Conservation (phyloP, 2,329 filamentous ascomycete genomes). For the Diaporthe capsici region DNA sequence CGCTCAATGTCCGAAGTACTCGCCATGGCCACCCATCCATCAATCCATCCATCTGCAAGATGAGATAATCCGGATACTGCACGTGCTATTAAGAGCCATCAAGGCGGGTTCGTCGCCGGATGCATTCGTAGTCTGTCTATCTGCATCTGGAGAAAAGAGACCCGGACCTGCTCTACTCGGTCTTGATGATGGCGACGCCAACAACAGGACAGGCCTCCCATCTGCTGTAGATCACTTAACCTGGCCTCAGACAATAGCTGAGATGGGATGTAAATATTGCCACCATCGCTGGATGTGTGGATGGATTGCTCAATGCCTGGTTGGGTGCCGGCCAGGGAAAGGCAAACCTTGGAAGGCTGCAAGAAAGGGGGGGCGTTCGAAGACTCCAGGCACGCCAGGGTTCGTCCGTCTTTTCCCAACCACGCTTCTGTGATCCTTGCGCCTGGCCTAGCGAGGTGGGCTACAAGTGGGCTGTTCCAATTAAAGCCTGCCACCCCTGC, state of each 20-base stretch:
- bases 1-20: background rate
- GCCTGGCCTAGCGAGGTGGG: constrained; percentile 21
- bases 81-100: background rate
- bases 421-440: constrained; percentile 24
- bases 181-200: background rate
- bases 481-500: constrained; percentile 42
- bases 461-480: constrained; percentile 36
- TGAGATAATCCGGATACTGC: background rate
- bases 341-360: constrained; percentile 1
- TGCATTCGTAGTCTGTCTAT: background rate
- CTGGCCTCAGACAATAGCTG: background rate
- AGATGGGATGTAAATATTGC: background rate
- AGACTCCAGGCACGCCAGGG: constrained; percentile 21
- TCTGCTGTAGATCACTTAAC: background rate
- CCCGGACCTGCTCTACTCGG: background rate
- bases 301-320: background rate
- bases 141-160: background rate
- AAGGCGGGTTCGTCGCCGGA: background rate
- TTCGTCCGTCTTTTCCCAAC: constrained; percentile 27
- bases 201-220: constrained; percentile 22
- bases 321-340: constrained; percentile 5
- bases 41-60: constrained; percentile 10
- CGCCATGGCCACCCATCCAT: background rate
- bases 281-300: background rate
- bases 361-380: constrained; percentile 26